phyloP scores from a whole-genome alignment of 140 eudicot genomes.

The Senecio squalidus region DNA sequence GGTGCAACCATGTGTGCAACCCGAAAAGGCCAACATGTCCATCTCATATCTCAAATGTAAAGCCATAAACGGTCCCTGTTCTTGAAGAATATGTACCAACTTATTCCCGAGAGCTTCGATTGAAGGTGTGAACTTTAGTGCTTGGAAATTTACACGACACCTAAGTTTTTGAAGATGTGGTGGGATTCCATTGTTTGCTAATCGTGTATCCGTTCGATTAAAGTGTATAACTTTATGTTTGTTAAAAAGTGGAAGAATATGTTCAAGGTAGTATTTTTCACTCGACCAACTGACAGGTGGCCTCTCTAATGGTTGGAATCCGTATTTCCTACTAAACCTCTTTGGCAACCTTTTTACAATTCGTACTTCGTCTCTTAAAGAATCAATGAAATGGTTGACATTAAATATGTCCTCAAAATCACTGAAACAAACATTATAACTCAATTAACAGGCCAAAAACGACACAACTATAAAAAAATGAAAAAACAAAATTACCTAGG shows the following conservation, averaged over 20 bases:
- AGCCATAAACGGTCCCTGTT: conserved; percentile 73
- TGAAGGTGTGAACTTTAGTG: conserved; percentile 76
- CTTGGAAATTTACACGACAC: conserved; percentile 94
- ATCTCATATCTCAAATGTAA: conserved; percentile 93
- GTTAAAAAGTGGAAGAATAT: conserved; percentile 81
- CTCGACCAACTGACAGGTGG: conserved; percentile 98
- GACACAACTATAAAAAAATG: neutral
- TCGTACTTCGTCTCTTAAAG: conserved; percentile 89
- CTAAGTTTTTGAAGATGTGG: conserved; percentile 79
- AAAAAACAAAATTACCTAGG: conserved; percentile 39
- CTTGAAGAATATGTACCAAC: conserved; percentile 57
- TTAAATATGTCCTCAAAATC: conserved; percentile 92
- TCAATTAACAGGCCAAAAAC: neutral
- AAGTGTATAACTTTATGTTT: conserved; percentile 83
- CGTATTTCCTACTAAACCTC: conserved; percentile 58
- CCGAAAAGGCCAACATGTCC: conserved; percentile 99
- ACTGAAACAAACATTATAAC: conserved; percentile 39
- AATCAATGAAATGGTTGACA: conserved; percentile 75
- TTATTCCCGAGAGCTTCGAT: conserved; percentile 83
- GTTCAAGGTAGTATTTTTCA: conserved; percentile 82
- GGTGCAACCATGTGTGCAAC: conserved; percentile 97
- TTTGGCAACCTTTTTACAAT: conserved; percentile 82
- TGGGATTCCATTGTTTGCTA: conserved; percentile 89
- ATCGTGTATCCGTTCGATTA: conserved; percentile 87
- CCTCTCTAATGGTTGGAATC: conserved; percentile 69